Evolutionary conservation across 2,329 filamentous ascomycete species (phyloP).

Genomic region (Aureobasidium pullulans): DNA sequence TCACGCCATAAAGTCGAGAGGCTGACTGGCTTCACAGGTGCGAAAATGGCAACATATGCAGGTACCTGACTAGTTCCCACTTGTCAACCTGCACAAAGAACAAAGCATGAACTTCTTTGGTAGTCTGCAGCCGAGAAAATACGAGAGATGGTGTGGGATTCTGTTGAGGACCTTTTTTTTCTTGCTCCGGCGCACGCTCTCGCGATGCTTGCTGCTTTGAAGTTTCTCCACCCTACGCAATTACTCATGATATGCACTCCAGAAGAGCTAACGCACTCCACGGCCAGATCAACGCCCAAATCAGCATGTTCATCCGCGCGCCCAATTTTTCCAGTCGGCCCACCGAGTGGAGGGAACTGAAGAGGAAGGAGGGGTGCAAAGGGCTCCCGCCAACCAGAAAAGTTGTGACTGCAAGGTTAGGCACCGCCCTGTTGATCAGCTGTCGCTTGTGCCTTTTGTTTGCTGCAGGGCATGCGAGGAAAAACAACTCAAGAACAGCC

Average conservation of each 20-base stretch:
- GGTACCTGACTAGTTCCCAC: not conserved
- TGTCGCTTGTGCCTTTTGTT: not conserved
- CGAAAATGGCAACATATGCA: not conserved
- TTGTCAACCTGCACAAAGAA: constrained; percentile 1
- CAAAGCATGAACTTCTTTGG: not conserved
- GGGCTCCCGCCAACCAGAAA: not conserved
- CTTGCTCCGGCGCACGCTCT: too few relatives aligned
- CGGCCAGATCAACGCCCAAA: not conserved
- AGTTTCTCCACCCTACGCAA: not conserved
- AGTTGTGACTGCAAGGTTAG: not conserved
- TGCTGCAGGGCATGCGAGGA: not conserved
- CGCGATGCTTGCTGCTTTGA: not conserved
- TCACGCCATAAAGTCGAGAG: not conserved
- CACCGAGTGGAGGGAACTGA: not conserved
- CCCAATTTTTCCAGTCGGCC: not conserved
- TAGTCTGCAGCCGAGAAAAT: not conserved
- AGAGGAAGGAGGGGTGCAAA: not conserved
- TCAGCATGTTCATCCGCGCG: not conserved
- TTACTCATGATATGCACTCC: constrained; percentile 8
- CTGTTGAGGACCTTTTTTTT: not conserved
- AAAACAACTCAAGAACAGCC: not conserved
- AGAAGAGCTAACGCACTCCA: not conserved
- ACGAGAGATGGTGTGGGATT: not conserved
- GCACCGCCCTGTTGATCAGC: constrained; percentile 2
- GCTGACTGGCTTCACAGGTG: not conserved